These are phyloP conservation scores for Thalassiosira livingstoniorum DNA, from an alignment of 352 stramenopile species.

Conservation along the genomic window DNA sequence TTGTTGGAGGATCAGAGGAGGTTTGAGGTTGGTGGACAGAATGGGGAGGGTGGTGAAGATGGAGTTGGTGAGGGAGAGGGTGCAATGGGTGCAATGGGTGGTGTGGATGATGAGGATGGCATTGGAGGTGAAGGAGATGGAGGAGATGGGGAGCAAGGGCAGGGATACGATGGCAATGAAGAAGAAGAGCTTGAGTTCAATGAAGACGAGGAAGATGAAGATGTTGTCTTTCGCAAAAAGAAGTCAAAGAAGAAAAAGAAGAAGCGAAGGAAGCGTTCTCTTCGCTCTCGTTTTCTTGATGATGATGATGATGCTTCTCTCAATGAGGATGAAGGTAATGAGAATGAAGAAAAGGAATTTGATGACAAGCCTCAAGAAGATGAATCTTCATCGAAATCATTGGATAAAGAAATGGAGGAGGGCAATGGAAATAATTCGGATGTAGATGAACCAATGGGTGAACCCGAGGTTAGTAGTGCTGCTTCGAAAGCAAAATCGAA, in stretches of 20 bases:
- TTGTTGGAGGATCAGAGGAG: conserved; percentile 70
- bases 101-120: conserved; percentile 6
- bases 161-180: conserved; percentile 56
- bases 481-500: too few species aligned
- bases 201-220: conserved; percentile 36
- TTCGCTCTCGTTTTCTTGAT: too few species aligned
- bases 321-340: conserved; percentile 11
- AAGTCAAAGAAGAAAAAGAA: background rate
- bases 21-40: conserved; percentile 40
- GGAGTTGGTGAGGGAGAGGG: conserved; percentile 32
- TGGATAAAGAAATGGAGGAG: too few species aligned
- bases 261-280: too few species aligned
- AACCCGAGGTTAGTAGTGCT: too few species aligned
- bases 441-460: too few species aligned
- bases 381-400: too few species aligned
- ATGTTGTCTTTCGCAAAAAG: background rate
- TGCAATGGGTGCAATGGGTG: too few species aligned
- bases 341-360: conserved; percentile 55
- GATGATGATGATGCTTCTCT: background rate
- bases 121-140: conserved; percentile 26
- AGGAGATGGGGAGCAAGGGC: conserved; percentile 20
- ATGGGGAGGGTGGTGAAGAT: conserved; percentile 23
- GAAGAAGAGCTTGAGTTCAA: conserved; percentile 71
- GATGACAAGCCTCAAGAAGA: conserved; percentile 14
- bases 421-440: too few species aligned